Percentiles rank a stretch among this genome's conserved stretches.
phyloP scores from a whole-genome alignment of 1,284 basidiomycete species.

The Kalmanozyma brasiliensis region DNA sequence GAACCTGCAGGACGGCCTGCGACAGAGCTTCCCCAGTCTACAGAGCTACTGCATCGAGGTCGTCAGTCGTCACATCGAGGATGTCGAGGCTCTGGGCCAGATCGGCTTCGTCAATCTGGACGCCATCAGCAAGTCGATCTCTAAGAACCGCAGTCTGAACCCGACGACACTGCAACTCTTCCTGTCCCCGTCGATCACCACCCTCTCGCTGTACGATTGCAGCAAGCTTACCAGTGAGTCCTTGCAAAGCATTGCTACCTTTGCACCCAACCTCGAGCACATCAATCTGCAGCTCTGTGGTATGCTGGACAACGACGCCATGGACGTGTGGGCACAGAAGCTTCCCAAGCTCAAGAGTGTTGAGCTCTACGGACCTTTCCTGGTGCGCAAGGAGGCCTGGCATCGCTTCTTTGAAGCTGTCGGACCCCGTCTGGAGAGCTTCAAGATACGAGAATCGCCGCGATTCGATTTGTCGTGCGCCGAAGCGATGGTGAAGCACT shows the following conservation, averaged over 20 bases:
- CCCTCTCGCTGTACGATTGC: slow-evolving; percentile 85
- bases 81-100: slow-evolving; percentile 88
- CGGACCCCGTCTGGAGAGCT: slow-evolving; percentile 74
- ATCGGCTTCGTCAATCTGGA: slow-evolving; percentile 73
- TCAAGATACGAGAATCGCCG: slow-evolving; percentile 81
- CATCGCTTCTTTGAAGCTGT: slow-evolving; percentile 77
- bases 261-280: slow-evolving; percentile 58
- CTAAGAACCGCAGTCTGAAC: slow-evolving; percentile 84
- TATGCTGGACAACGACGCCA: slow-evolving; percentile 78
- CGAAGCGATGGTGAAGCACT: slow-evolving; percentile 75
- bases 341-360: slow-evolving; percentile 78
- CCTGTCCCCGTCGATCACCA: slow-evolving; percentile 78
- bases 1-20: slow-evolving; percentile 27
- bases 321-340: slow-evolving; percentile 75
- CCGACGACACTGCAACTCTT: slow-evolving; percentile 81
- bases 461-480: slow-evolving; percentile 84
- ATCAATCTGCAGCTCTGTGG: slow-evolving; percentile 86
- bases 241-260: slow-evolving; percentile 51
- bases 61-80: slow-evolving; percentile 85
- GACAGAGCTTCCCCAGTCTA: slow-evolving; percentile 73
- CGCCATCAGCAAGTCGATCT: slow-evolving; percentile 74
- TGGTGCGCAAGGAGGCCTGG: slow-evolving; percentile 83
- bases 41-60: slow-evolving; percentile 85
- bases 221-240: slow-evolving; percentile 71
- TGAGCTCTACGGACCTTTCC: slow-evolving; percentile 88